Conservation (phyloP, 257 asterid genomes). For the Solanum paucissectum region DNA sequence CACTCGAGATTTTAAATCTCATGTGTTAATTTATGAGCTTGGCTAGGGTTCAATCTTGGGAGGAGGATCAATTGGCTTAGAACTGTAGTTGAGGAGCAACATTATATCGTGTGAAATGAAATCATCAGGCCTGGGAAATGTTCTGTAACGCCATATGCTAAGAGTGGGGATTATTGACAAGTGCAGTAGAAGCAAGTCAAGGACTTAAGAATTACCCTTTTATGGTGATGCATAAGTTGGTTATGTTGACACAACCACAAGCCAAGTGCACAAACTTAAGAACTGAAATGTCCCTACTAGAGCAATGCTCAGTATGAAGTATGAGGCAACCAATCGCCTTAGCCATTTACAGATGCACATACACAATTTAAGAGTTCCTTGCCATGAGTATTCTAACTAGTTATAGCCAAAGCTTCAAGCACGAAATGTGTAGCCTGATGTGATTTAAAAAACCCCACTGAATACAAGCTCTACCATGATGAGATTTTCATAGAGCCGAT, state of each 20-base stretch:
- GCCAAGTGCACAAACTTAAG: background rate
- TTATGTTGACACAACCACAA: background rate
- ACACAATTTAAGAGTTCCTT: background rate
- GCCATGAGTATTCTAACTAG: background rate
- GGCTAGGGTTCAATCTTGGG: background rate
- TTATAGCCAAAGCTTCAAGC: background rate
- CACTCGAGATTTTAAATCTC: background rate
- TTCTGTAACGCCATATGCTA: background rate
- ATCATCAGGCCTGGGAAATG: background rate
- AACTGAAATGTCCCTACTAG: background rate
- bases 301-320: background rate
- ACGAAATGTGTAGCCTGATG: background rate
- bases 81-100: background rate
- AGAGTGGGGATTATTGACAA: background rate
- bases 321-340: background rate
- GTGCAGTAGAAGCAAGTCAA: background rate
- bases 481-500: background rate
- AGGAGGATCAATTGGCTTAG: background rate
- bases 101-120: background rate
- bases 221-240: background rate
- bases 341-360: background rate
- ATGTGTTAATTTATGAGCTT: background rate
- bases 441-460: background rate
- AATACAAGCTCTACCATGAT: background rate
- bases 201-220: background rate